Evolutionary conservation across 2,329 filamentous ascomycete species (phyloP).

Genomic region (Fusarium torulosum): DNA sequence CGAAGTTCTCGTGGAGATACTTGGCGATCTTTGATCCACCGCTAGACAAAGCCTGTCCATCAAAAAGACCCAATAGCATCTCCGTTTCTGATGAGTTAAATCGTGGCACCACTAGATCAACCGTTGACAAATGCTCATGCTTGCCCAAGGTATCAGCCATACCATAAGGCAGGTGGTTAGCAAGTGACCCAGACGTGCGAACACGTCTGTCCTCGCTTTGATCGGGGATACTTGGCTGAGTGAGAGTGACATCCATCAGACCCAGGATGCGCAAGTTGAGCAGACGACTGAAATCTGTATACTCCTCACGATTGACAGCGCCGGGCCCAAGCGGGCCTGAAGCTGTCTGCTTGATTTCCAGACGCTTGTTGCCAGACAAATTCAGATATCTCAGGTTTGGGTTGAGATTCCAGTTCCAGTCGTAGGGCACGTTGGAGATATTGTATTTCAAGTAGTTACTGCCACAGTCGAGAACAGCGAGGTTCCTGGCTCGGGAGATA

Average conservation of each 20-base stretch:
- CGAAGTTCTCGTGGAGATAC: conserved; percentile 96
- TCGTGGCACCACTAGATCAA: conserved; percentile 93
- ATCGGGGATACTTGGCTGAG: conserved; percentile 91
- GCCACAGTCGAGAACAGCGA: conserved; percentile 92
- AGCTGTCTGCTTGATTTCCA: conserved; percentile 83
- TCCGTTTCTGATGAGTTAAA: conserved; percentile 92
- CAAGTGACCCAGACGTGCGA: conserved; percentile 93
- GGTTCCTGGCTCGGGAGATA: conserved; percentile 91
- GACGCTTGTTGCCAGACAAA: conserved; percentile 92
- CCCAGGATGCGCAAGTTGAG: conserved; percentile 88
- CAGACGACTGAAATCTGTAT: conserved; percentile 89
- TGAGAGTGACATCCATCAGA: conserved; percentile 97
- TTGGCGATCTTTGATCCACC: conserved; percentile 97
- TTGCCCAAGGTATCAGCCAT: conserved; percentile 96
- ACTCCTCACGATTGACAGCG: conserved; percentile 72
- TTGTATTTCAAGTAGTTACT: conserved; percentile 98
- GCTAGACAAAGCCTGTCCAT: conserved; percentile 88
- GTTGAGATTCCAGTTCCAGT: conserved; percentile 99
- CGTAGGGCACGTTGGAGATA: conserved; percentile 98
- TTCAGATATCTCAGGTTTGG: conserved; percentile 95
- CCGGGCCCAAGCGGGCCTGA: conserved; percentile 62
- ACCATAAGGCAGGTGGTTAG: conserved; percentile 91
- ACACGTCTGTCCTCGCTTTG: conserved; percentile 96
- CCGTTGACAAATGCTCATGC: conserved; percentile 93
- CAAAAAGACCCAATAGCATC: conserved; percentile 93